Conservation (phyloP, 2,329 filamentous ascomycete genomes). For the Botryotinia globosa region DNA sequence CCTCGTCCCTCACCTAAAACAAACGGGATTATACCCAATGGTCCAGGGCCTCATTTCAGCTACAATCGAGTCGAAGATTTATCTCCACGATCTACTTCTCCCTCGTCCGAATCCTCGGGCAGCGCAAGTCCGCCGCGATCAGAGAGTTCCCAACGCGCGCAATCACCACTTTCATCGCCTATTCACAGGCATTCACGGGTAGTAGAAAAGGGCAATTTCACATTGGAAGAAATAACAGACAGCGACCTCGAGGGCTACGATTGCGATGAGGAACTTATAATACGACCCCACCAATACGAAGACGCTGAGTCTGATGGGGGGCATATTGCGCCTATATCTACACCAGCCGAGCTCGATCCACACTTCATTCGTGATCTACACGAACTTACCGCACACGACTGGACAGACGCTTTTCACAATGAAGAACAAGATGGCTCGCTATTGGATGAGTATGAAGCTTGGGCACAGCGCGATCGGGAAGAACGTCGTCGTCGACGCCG, state of each 20-base stretch:
- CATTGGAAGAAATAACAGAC: constrained; percentile 35
- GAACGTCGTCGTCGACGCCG: constrained; percentile 35
- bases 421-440: constrained; percentile 21
- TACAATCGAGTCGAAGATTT: constrained; percentile 41
- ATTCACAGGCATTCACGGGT: constrained; percentile 18
- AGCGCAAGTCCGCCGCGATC: constrained; percentile 34
- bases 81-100: constrained; percentile 42
- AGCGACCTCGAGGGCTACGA: constrained; percentile 35
- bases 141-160: constrained; percentile 29
- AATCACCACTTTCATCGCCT: constrained; percentile 23
- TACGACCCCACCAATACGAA: constrained; percentile 38
- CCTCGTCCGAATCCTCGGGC: constrained; percentile 29
- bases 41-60: constrained; percentile 38
- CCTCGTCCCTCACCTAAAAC: constrained; percentile 32
- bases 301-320: constrained; percentile 36
- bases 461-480: constrained; percentile 28
- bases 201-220: constrained; percentile 34
- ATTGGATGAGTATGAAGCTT: constrained; percentile 31
- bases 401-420: background rate
- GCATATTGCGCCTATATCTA: constrained; percentile 25
- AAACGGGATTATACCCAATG: constrained; percentile 44
- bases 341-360: constrained; percentile 28
- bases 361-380: constrained; percentile 26
- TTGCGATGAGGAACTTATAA: constrained; percentile 34
- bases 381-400: constrained; percentile 29